Base-by-base conservation (phyloP, 495 filamentous ascomycete species). In the Penicillium coprophilum region DNA sequence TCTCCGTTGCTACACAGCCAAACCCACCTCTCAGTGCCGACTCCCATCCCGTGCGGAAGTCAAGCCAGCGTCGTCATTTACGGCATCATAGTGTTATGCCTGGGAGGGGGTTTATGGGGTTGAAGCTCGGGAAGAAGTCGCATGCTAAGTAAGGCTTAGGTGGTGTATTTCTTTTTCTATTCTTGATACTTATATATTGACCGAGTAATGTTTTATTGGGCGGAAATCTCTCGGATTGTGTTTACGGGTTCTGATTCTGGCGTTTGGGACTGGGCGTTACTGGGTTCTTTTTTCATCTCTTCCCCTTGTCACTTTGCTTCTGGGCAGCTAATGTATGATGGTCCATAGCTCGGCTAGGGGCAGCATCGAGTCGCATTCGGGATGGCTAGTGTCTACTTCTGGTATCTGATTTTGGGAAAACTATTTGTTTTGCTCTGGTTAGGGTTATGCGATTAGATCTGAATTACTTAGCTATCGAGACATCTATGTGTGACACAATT, bases 21-120 rank as follows among this genome's bases (percentile, higher is more conserved):
- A 15, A 2, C 17, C 41, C 32, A 2, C 20, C 24, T 21, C 47
- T 45, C 4, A 28, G 3, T 27, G 17, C 39, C 31, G 65, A 68
- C 30, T 21, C 52, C 4, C 47, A 51, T 15, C 15, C 52, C 13
- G 46, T 52, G 38, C 57, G 60, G 0, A 69, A 64, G 36, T 27
- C 56, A 2, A 69, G 61, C n/a, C 54, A 67, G 40, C 57, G 58
- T 31, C 58, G 61, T 1, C 66, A 67, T 48, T 46, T 28, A 6
- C 40, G 66, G 10, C 57, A 66, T 55, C 54, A 56, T 59, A 69
- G 63, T 20, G 48, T 57, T 46, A 34, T 45, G 11, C 59, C 65
- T 9, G 60, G 60, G 11, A 67, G 70, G 23, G 69, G 64, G 21
- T 75, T 77, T 23, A 69, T 77, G 65, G 74, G 70, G 0, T 63